phyloP scores from a whole-genome alignment of 2,329 filamentous ascomycete species.

The Aspergillus japonicus region DNA sequence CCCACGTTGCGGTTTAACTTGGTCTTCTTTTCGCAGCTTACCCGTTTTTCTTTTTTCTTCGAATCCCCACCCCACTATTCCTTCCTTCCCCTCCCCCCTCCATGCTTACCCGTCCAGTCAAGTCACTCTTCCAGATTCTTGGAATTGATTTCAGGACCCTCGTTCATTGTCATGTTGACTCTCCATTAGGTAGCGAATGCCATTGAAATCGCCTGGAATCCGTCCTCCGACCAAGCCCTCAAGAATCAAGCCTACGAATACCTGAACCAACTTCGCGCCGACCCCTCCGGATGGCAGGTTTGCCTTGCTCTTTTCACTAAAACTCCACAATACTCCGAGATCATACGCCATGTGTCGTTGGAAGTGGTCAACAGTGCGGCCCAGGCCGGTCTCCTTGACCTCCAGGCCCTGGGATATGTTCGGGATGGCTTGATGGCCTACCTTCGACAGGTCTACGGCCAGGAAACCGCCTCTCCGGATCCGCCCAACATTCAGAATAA shows the following conservation, averaged over 20 bases:
- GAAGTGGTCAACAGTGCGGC: constrained; percentile 93
- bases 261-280: constrained; percentile 70
- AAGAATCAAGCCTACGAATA: constrained; percentile 70
- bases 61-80: constrained; percentile 14
- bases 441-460: constrained; percentile 71
- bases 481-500: constrained; percentile 86
- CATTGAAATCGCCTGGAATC: constrained; percentile 90
- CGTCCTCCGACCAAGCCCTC: constrained; percentile 69
- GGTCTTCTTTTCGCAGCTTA: background rate
- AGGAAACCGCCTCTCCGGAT: constrained; percentile 61
- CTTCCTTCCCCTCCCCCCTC: constrained; percentile 13
- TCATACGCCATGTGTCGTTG: constrained; percentile 83
- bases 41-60: constrained; percentile 5
- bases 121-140: background rate
- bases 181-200: constrained; percentile 79
- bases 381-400: constrained; percentile 73
- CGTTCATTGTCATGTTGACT: background rate
- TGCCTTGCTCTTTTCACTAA: constrained; percentile 84
- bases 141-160: background rate
- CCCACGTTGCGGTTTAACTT: constrained; percentile 4
- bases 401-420: constrained; percentile 69
- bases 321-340: constrained; percentile 71
- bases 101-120: constrained; percentile 20
- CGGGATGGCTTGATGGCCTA: constrained; percentile 82
- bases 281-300: constrained; percentile 85